Percentiles rank a stretch among this genome's conserved stretches.
These are phyloP conservation scores for Fusarium haematococcum DNA, from an alignment of 2,329 filamentous ascomycete species.

Conservation along the genomic window DNA sequence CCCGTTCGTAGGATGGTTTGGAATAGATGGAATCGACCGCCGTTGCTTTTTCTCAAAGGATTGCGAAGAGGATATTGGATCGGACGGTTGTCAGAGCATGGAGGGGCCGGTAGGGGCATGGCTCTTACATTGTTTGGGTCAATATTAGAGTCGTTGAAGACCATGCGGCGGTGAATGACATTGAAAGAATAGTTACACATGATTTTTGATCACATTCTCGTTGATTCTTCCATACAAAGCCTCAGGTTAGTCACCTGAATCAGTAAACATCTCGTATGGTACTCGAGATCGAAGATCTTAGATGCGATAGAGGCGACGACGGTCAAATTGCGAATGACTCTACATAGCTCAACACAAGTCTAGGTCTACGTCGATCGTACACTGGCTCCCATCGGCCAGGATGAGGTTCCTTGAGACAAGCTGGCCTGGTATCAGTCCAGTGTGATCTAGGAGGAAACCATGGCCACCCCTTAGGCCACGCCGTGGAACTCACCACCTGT, in stretches of 20 bases:
- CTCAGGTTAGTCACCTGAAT: not conserved
- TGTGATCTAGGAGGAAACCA: constrained; percentile 64
- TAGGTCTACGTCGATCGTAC: constrained; percentile 53
- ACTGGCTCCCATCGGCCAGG: constrained; percentile 59
- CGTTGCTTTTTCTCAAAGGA: constrained; percentile 47
- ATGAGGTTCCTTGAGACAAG: constrained; percentile 64
- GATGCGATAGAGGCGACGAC: constrained; percentile 54
- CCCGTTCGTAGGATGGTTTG: not conserved
- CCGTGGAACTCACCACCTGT: constrained; percentile 51
- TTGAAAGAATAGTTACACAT: not conserved
- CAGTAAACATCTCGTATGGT: not conserved
- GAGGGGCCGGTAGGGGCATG: not conserved
- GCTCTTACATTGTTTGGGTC: not conserved
- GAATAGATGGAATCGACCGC: not conserved
- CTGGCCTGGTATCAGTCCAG: constrained; percentile 66
- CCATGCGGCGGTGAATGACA: not conserved
- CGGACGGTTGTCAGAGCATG: not conserved
- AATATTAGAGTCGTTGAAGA: not conserved
- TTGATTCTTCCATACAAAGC: not conserved
- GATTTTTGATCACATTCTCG: not conserved
- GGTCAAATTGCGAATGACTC: not conserved
- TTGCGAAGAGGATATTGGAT: constrained; percentile 53
- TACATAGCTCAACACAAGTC: constrained; percentile 58
- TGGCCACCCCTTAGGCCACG: constrained; percentile 67
- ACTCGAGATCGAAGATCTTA: constrained; percentile 60